Evolutionary conservation across 306 rosid genomes (phyloP).

Genomic region (Sesbania bispinosa): DNA sequence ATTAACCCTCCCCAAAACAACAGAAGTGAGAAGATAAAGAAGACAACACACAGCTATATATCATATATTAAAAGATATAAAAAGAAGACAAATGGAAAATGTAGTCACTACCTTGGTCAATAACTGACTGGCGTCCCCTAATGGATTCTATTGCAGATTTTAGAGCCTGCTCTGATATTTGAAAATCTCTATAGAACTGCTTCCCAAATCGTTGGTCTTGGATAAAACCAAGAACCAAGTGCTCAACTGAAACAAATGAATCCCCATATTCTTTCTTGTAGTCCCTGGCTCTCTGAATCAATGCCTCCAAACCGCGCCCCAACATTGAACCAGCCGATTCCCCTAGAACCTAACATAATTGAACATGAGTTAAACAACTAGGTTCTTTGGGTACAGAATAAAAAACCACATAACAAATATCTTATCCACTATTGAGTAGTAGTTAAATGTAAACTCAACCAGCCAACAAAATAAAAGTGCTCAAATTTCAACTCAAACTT

Average conservation of each 20-base stretch:
- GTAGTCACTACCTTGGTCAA: slow-evolving; percentile 82
- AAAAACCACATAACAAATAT: not conserved
- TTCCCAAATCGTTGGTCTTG: slow-evolving; percentile 91
- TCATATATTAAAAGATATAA: not conserved
- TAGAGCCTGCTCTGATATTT: slow-evolving; percentile 56
- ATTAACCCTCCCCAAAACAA: not conserved
- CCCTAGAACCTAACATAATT: slow-evolving; percentile 59
- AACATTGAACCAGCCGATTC: slow-evolving; percentile 88
- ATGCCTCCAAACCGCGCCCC: slow-evolving; percentile 93
- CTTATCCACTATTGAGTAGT: not conserved
- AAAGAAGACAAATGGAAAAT: slow-evolving; percentile 5
- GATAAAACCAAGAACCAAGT: slow-evolving; percentile 81
- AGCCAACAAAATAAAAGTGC: slow-evolving; percentile 6
- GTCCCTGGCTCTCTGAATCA: slow-evolving; percentile 89
- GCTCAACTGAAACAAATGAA: slow-evolving; percentile 96
- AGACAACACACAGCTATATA: not conserved
- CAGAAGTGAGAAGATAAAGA: not conserved
- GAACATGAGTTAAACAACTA: slow-evolving; percentile 12
- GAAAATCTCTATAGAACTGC: slow-evolving; percentile 81
- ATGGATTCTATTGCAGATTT: slow-evolving; percentile 84
- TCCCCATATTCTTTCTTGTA: slow-evolving; percentile 83
- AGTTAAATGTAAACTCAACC: not conserved
- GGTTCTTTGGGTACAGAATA: not conserved
- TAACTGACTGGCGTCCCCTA: slow-evolving; percentile 88
- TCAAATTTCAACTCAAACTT: slow-evolving; percentile 19